These are phyloP conservation scores for Alectoria sarmentosa DNA, from an alignment of 495 filamentous ascomycete genomes.

Conservation along the genomic window DNA sequence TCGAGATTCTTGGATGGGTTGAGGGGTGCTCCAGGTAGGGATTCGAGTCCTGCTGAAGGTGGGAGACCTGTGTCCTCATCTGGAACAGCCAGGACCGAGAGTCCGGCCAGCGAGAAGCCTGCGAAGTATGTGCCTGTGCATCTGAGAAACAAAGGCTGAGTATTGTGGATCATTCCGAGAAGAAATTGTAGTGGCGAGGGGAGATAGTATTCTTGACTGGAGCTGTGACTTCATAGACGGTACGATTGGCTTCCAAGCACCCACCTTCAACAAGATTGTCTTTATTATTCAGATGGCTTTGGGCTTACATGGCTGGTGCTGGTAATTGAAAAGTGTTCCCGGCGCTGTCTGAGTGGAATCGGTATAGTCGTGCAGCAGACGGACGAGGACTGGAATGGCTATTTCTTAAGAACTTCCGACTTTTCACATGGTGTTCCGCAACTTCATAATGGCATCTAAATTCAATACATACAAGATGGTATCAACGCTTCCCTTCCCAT, in stretches of 20 bases:
- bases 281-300: background rate
- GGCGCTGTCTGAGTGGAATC: background rate
- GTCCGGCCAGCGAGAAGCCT: constrained; percentile 22
- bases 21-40: constrained; percentile 20
- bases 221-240: constrained; percentile 3
- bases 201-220: background rate
- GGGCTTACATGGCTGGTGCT: constrained; percentile 3
- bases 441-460: background rate
- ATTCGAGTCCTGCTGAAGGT: constrained; percentile 23
- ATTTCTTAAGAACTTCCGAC: background rate
- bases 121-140: constrained; percentile 38
- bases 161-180: background rate
- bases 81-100: constrained; percentile 23
- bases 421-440: background rate
- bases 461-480: constrained; percentile 10
- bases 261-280: constrained; percentile 2
- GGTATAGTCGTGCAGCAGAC: background rate
- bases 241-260: constrained; percentile 11
- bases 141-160: constrained; percentile 32
- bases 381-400: background rate
- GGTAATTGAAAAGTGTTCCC: background rate
- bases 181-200: background rate
- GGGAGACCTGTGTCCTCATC: constrained; percentile 17
- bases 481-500: constrained; percentile 9
- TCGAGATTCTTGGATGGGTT: constrained; percentile 18